phyloP scores from a whole-genome alignment of 805 yeast species.

The Candida vartiovaarae region DNA sequence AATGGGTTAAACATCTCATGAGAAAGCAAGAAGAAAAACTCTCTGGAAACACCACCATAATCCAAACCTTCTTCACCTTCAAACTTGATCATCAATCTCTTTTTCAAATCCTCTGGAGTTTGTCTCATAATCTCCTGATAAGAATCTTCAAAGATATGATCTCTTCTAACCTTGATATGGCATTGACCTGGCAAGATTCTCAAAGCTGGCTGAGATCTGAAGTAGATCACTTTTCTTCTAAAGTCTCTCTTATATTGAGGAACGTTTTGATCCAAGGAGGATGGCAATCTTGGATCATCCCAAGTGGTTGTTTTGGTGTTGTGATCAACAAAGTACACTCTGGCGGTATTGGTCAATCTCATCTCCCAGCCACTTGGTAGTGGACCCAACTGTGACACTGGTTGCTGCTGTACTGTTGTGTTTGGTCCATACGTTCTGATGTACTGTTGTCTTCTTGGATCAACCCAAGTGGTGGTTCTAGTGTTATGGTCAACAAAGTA shows the following conservation, averaged over 20 bases:
- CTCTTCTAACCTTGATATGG: slow-evolving; percentile 95
- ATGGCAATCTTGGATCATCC: slow-evolving; percentile 99
- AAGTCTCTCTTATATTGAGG: slow-evolving; percentile 99
- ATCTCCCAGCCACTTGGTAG: slow-evolving; percentile 99
- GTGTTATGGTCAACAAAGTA: slow-evolving; percentile 98
- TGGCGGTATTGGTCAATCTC: slow-evolving; percentile 97
- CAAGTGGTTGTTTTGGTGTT: slow-evolving; percentile 98
- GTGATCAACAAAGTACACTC: slow-evolving; percentile 98
- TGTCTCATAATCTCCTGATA: slow-evolving; percentile 99
- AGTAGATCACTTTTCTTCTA: slow-evolving; percentile 93
- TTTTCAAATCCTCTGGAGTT: slow-evolving; percentile 96
- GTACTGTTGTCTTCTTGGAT: slow-evolving; percentile 97
- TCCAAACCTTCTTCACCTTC: slow-evolving; percentile 99
- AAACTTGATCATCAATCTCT: slow-evolving; percentile 94
- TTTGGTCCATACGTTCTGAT: slow-evolving; percentile 88
- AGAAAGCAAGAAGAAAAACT: slow-evolving; percentile 90
- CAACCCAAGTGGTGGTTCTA: slow-evolving; percentile 99
- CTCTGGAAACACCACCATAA: slow-evolving; percentile 99
- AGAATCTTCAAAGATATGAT: slow-evolving; percentile 93
- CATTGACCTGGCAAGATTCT: slow-evolving; percentile 98
- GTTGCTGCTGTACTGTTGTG: slow-evolving; percentile 94
- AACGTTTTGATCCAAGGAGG: slow-evolving; percentile 94
- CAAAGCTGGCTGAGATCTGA: slow-evolving; percentile 96
- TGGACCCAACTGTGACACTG: slow-evolving; percentile 96
- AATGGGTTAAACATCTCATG: slow-evolving; percentile 99